Conservation (phyloP, 2,329 filamentous ascomycete species). For the Alternaria brassicicola region DNA sequence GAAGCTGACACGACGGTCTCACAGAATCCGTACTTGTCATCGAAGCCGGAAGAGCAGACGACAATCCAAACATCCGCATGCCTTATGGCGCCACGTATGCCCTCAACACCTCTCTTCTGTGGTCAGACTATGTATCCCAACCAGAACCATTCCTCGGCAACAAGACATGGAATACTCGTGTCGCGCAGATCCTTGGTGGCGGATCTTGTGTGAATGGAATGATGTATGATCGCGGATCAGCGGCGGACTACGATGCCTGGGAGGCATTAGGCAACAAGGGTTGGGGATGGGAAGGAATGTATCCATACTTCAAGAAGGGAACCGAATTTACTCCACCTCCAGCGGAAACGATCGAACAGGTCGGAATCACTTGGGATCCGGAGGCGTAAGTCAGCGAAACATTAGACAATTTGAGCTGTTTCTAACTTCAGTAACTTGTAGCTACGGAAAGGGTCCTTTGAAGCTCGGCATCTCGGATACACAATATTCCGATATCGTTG, state of each 20-base stretch:
- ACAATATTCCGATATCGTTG: constrained; percentile 34
- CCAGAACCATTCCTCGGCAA: constrained; percentile 28
- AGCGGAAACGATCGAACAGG: constrained; percentile 15
- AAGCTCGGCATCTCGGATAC: constrained; percentile 37
- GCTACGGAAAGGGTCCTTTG: constrained; percentile 36
- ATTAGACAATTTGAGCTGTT: background rate
- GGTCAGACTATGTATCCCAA: constrained; percentile 24
- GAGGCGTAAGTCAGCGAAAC: constrained; percentile 18
- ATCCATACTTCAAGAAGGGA: constrained; percentile 39
- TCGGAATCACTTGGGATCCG: constrained; percentile 34
- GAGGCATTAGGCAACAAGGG: constrained; percentile 63
- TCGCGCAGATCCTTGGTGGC: constrained; percentile 32
- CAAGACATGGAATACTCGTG: constrained; percentile 21
- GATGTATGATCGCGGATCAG: constrained; percentile 45
- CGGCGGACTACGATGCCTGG: constrained; percentile 60
- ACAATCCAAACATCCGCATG: constrained; percentile 30
- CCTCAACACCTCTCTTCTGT: constrained; percentile 27
- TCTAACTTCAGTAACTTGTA: constrained; percentile 5
- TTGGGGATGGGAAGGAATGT: constrained; percentile 62
- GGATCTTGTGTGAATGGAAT: constrained; percentile 45
- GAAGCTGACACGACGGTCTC: background rate
- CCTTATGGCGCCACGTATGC: constrained; percentile 31
- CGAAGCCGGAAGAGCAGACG: constrained; percentile 33
- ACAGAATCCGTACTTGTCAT: constrained; percentile 36
- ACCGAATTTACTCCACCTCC: constrained; percentile 34